A percentile compares a stretch with the other conserved stretches of the same genome.
phyloP scores from a whole-genome alignment of 75 land plant genomes.

The Picea sitchensis region DNA sequence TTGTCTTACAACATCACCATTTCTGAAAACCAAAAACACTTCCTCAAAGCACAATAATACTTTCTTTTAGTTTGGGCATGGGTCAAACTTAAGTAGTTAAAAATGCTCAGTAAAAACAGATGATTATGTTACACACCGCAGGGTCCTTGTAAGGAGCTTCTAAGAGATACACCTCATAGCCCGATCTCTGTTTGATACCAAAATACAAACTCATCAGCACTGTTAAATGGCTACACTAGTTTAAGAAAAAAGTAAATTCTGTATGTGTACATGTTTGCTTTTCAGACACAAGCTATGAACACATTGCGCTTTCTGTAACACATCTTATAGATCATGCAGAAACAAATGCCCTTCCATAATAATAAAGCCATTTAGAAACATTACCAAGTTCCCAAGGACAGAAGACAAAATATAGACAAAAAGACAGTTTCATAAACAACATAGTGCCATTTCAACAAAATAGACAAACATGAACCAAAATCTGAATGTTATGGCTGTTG shows the following conservation, averaged over 20 bases:
- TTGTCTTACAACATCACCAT: too few species aligned
- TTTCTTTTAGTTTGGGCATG: too few species aligned
- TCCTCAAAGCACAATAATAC: too few species aligned
- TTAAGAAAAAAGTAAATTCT: slow-evolving; percentile 1
- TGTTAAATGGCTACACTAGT: background rate
- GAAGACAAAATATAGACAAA: background rate
- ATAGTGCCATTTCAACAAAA: background rate
- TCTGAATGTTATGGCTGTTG: background rate
- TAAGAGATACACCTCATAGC: slow-evolving; percentile 80
- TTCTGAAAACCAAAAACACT: too few species aligned
- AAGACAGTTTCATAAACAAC: background rate
- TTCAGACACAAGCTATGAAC: background rate
- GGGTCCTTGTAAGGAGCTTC: slow-evolving; percentile 85
- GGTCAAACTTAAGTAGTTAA: too few species aligned
- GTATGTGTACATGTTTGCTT: background rate
- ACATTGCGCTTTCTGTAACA: background rate
- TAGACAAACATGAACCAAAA: background rate
- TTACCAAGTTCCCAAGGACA: background rate
- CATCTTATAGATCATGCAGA: background rate
- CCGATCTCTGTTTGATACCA: slow-evolving; percentile 57
- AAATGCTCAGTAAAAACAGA: too few species aligned
- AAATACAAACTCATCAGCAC: slow-evolving; percentile 7
- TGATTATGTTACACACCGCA: slow-evolving; percentile 32
- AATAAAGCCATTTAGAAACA: background rate
- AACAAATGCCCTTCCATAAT: background rate